Evolutionary conservation across 768 basidiomycete genomes (phyloP), one percentile per base, ranked within the genome.

Genomic region (Trametes meyenii): DNA sequence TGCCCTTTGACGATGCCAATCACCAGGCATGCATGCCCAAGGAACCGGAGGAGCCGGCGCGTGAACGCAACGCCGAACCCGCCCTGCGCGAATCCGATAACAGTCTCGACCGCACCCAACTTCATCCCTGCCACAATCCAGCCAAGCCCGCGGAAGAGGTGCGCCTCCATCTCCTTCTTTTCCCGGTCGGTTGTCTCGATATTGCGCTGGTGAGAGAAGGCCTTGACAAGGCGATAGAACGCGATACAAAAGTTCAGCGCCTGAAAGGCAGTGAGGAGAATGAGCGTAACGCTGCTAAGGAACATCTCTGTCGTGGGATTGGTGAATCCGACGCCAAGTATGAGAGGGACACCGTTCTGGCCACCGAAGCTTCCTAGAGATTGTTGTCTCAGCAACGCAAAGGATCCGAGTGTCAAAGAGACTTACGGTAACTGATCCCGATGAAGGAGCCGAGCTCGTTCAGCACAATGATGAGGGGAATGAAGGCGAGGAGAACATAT

Each of bases 1-100:
- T 62, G 90, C 90, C 90, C 90, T 75, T 86, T 86, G 29, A 85
- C 73, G 21, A 86, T 64, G 17, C 90, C 91, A 56, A 87, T 79
- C 60, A 83, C 80, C 19, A 92, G 69, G 64, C 74, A 79, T 0
- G 77, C 80, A 48, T 89, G 78, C 2, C 79, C 78, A 12, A 86
- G 40, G 53, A 87, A 72, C 45, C 87, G 78, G 38, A 93, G 61
- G 21, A 85, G 74, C 16, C 90, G 82, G 39, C 91, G 78, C 10
- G 81, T 76, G 14, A 92, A 64, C 0, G 78, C 73, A 11, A 81
- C 65, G 0, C 78, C 81, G 67, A 90, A 90, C 8, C 77, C 76
- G 26, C 77, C 78, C 14, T 75, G 73, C 2, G 79, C 80, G 65
- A 90, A 91, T 0, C 89, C 91, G 11, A 87, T 67, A 6, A 84